Evolutionary conservation across 805 yeast genomes (phyloP), one percentile per base, ranked within the genome.

Genomic region (Barnettozyma sp.): DNA sequence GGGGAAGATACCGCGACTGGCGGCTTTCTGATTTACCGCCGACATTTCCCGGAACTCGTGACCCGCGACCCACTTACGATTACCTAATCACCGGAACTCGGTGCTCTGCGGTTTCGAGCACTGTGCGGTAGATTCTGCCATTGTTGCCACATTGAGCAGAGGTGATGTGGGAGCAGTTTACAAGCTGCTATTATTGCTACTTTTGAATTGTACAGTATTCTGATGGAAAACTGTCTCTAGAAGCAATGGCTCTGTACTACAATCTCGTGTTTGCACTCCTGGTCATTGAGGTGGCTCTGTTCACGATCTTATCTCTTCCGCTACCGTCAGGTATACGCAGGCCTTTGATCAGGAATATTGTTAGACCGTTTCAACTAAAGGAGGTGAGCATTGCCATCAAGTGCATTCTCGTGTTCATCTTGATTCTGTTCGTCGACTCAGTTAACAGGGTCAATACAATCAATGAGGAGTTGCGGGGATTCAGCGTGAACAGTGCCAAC

Each of bases 391-490:
- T 86, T 44, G 78, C 86, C 5, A 66, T 86, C 46, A 82, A 83
- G 57, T 86, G 94, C 59, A 66, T 86, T 4, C 68, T 90, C 40
- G 87, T 81, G 4, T 92, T 90, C 63, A 82, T 92, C 14, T 63
- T 83, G 29, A 73, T 92, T 22, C 68, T 92, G 44, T 92, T 92
- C 56, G 59, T 85, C 35, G 99, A 92, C 58, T 78, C 96, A 3
- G 80, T 87, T 44, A 87, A 85, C 61, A 74, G 95, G 42, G 88
- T 86, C 26, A 70, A 70, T 54, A 64, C 79, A 16, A 85, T 86
- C 23, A 68, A 74, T 25, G 65, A 68, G 31, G 95, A 84, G 52
- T 63, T 81, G 52, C 58, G 63, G 26, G 60, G 66, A 13, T 50
- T 53, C 25, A 50, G 47, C 7, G 48, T 50, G 7, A 43, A 49